These are phyloP conservation scores for Chlamydomonas sphaeroides DNA, from an alignment of 139 green algal genomes.

Conservation along the genomic window DNA sequence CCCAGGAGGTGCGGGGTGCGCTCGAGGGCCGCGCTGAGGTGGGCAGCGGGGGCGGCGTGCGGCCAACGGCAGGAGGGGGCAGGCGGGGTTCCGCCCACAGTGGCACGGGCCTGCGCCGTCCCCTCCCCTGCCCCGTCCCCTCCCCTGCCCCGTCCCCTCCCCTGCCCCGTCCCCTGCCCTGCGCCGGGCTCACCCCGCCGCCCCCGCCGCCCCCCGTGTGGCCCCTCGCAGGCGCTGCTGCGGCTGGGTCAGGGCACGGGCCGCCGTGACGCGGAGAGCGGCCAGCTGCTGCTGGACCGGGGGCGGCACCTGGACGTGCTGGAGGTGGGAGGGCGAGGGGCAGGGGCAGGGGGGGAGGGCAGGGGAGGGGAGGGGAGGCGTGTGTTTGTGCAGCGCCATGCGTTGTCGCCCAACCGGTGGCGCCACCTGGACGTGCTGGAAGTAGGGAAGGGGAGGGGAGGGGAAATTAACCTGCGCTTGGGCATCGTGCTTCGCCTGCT, in stretches of 20 bases:
- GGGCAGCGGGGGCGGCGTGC: too few species aligned
- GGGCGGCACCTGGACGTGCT: conserved; percentile 58
- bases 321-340: conserved; percentile 41
- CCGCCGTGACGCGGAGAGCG: conserved; percentile 56
- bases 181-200: too few species aligned
- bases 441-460: background rate
- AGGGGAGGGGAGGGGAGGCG: background rate
- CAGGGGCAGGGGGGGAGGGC: background rate
- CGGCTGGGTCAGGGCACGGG: conserved; percentile 23
- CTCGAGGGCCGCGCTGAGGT: too few species aligned
- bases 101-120: too few species aligned
- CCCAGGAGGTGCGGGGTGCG: too few species aligned
- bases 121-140: too few species aligned
- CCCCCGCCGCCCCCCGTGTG: too few species aligned
- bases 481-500: too few species aligned
- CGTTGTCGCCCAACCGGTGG: too few species aligned
- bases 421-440: background rate
- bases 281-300: conserved; percentile 65
- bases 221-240: conserved; percentile 5
- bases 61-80: too few species aligned
- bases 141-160: background rate
- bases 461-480: too few species aligned
- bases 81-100: too few species aligned
- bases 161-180: background rate
- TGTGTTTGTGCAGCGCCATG: background rate